These are phyloP conservation scores for Aspergillus fructus DNA, from an alignment of 2,329 filamentous ascomycete species.

Conservation along the genomic window DNA sequence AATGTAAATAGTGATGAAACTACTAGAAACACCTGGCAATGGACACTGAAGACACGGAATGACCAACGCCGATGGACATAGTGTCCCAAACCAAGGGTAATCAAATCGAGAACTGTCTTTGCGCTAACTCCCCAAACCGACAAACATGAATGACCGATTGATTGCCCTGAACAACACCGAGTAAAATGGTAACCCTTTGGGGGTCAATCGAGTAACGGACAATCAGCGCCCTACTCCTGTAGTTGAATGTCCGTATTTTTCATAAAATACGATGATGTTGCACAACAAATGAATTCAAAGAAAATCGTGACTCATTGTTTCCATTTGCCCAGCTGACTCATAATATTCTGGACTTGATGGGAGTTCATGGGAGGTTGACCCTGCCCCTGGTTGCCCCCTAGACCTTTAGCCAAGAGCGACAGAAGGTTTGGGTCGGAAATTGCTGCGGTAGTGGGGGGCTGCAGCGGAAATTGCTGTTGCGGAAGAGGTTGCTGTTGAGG, in stretches of 20 bases:
- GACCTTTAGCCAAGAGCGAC: slow-evolving; percentile 38
- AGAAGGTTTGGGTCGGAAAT: slow-evolving; percentile 38
- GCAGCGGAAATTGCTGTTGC: slow-evolving; percentile 31
- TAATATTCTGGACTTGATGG: slow-evolving; percentile 47
- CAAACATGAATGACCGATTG: background rate
- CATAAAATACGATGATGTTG: slow-evolving; percentile 13
- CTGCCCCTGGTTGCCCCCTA: slow-evolving; percentile 37
- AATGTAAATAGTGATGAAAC: background rate
- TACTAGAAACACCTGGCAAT: background rate
- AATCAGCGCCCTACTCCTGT: slow-evolving; percentile 20
- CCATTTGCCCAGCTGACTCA: slow-evolving; percentile 49
- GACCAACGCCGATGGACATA: background rate
- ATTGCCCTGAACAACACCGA: background rate
- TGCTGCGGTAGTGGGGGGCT: slow-evolving; percentile 26
- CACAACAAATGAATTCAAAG: slow-evolving; percentile 19
- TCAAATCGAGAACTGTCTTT: slow-evolving; percentile 1
- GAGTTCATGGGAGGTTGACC: slow-evolving; percentile 32
- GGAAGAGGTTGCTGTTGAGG: slow-evolving; percentile 28
- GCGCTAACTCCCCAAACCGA: background rate
- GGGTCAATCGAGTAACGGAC: slow-evolving; percentile 14
- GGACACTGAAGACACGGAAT: background rate
- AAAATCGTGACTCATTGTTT: slow-evolving; percentile 40
- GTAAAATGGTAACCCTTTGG: background rate
- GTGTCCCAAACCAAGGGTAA: background rate
- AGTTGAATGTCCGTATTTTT: slow-evolving; percentile 7